Conservation (phyloP, 1,284 basidiomycete species). For the Wolfiporia cocos region DNA sequence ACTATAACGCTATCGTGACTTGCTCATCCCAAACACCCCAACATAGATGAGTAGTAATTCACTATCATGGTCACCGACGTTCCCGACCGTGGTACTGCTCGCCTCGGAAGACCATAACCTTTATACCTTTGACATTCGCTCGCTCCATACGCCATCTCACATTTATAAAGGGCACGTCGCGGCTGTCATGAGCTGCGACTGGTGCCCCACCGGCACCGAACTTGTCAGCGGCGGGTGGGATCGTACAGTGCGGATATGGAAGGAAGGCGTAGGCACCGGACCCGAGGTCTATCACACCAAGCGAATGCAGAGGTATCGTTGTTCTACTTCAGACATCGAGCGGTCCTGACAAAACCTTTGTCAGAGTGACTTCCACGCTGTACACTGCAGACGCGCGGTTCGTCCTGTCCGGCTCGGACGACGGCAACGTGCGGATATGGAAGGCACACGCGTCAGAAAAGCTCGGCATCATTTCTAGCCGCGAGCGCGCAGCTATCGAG, state of each 20-base stretch:
- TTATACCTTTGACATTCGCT: conserved; percentile 96
- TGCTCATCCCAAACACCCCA: no score
- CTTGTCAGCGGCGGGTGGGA: conserved; percentile 98
- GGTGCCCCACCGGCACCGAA: conserved; percentile 93
- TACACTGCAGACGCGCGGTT: conserved; percentile 93
- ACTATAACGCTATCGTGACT: no score
- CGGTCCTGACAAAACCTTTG: conserved; percentile 15
- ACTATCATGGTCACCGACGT: conserved; percentile 92
- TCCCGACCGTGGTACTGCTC: conserved; percentile 87
- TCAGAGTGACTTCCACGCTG: conserved; percentile 63
- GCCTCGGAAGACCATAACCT: conserved; percentile 98
- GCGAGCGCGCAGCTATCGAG: conserved; percentile 90
- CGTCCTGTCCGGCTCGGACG: conserved; percentile 92
- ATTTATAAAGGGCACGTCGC: conserved; percentile 98
- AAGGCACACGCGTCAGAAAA: conserved; percentile 93
- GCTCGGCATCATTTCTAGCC: conserved; percentile 86
- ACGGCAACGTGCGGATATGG: conserved; percentile 97
- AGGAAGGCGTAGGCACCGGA: conserved; percentile 76
- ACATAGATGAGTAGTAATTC: conserved; percentile 81
- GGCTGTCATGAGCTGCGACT: conserved; percentile 90
- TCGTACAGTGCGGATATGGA: conserved; percentile 92
- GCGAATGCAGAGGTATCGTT: conserved; percentile 88
- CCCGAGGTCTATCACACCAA: conserved; percentile 98
- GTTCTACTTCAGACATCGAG: background rate
- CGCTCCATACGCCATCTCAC: conserved; percentile 79